Evolutionary conservation across 805 yeast species (phyloP).

Genomic region (Lipomyces spencermartinsiae): DNA sequence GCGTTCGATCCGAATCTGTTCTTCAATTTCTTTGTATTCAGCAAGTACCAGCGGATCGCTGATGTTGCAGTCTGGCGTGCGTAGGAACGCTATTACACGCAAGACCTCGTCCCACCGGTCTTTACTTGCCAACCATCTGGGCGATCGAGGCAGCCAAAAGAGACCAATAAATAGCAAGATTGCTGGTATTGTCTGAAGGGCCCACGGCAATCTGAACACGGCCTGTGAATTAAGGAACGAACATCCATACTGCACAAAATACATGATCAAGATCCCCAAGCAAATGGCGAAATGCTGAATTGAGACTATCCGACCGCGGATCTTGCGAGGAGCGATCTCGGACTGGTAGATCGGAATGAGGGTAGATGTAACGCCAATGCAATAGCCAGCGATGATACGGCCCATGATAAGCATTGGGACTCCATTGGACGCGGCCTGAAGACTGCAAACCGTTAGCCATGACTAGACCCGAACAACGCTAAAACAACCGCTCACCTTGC

Average conservation of each 20-base stretch:
- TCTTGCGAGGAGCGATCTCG: constrained; percentile 71
- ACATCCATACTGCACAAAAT: constrained; percentile 49
- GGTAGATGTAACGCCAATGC: constrained; percentile 64
- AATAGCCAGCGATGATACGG: constrained; percentile 58
- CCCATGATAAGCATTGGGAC: constrained; percentile 53
- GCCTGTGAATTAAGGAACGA: constrained; percentile 39
- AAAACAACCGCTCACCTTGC: too few species aligned
- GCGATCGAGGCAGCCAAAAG: constrained; percentile 63
- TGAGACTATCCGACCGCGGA: constrained; percentile 75
- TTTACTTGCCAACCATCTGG: constrained; percentile 69
- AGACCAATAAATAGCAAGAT: constrained; percentile 55
- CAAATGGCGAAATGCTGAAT: constrained; percentile 44
- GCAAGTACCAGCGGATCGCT: constrained; percentile 8
- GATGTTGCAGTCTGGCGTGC: constrained; percentile 41
- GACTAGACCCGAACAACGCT: too few species aligned
- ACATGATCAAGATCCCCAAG: constrained; percentile 45
- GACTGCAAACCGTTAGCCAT: background rate
- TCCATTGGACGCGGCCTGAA: constrained; percentile 44
- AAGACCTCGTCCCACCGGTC: constrained; percentile 64
- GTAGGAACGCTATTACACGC: constrained; percentile 52
- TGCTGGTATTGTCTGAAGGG: constrained; percentile 35
- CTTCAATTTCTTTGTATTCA: too few species aligned
- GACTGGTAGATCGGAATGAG: constrained; percentile 56
- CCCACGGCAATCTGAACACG: constrained; percentile 43
- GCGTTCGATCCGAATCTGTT: too few species aligned